phyloP scores from a whole-genome alignment of 768 basidiomycete genomes.

The Kwoniella shandongensis region DNA sequence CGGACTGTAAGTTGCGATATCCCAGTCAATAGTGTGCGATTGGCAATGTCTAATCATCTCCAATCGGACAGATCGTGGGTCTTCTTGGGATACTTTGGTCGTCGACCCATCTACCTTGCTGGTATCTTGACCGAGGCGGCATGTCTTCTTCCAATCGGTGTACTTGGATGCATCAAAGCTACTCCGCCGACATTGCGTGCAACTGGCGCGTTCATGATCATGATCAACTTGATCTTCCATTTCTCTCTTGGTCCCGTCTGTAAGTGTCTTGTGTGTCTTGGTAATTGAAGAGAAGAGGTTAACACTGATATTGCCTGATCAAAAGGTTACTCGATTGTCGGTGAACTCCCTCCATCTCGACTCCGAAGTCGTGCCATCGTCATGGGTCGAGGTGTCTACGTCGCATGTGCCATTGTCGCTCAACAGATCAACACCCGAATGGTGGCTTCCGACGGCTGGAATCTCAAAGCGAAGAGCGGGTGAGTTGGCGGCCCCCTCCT shows the following conservation, averaged over 20 bases:
- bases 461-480: slow-evolving; percentile 36
- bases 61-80: slow-evolving; percentile 26
- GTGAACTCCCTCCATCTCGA: slow-evolving; percentile 29
- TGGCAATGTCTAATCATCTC: too few species aligned
- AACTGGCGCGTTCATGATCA: slow-evolving; percentile 28
- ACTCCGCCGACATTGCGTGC: slow-evolving; percentile 11
- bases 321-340: slow-evolving; percentile 36
- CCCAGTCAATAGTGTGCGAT: not conserved
- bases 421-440: slow-evolving; percentile 27
- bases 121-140: slow-evolving; percentile 20
- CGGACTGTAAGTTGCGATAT: slow-evolving; percentile 15
- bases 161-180: slow-evolving; percentile 23
- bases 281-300: not conserved
- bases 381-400: slow-evolving; percentile 27
- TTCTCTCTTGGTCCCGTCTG: slow-evolving; percentile 33
- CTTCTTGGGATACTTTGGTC: slow-evolving; percentile 18
- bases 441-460: slow-evolving; percentile 27
- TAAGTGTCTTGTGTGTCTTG: slow-evolving; percentile 2
- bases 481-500: not conserved
- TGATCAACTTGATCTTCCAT: slow-evolving; percentile 38
- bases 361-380: slow-evolving; percentile 26
- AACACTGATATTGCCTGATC: not conserved
- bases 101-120: slow-evolving; percentile 31
- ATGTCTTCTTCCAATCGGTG: slow-evolving; percentile 31
- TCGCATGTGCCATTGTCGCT: slow-evolving; percentile 22